Evolutionary conservation across 2,329 filamentous ascomycete species (phyloP).

Genomic region (Aspergillus eucalypticola): DNA sequence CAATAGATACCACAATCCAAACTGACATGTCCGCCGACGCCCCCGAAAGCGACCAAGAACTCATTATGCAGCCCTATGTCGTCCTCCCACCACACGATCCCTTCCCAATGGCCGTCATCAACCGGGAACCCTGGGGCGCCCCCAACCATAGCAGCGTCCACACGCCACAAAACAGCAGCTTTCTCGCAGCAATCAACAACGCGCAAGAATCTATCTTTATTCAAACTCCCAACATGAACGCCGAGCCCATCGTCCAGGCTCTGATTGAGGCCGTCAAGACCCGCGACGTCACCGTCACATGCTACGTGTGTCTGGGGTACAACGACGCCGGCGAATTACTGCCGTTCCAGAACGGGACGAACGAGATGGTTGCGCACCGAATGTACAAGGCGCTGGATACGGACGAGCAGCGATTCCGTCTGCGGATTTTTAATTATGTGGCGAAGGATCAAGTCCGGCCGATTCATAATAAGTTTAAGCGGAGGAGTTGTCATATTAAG

Average conservation of each 20-base stretch:
- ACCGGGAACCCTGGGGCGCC: conserved; percentile 66
- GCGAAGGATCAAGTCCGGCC: conserved; percentile 71
- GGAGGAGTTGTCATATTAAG: conserved; percentile 73
- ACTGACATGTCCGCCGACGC: conserved; percentile 53
- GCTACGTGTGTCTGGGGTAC: conserved; percentile 75
- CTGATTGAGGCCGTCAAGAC: conserved; percentile 62
- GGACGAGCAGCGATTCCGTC: conserved; percentile 46
- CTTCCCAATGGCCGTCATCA: conserved; percentile 72
- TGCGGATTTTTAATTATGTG: conserved; percentile 70
- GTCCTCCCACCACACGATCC: conserved; percentile 54
- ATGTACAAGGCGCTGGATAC: conserved; percentile 61
- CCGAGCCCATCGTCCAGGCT: conserved; percentile 64
- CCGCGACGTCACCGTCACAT: conserved; percentile 66
- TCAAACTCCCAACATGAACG: conserved; percentile 75
- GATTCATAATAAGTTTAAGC: conserved; percentile 65
- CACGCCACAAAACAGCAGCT: conserved; percentile 75
- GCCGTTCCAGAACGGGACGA: conserved; percentile 72
- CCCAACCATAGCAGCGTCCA: conserved; percentile 61
- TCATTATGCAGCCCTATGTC: conserved; percentile 68
- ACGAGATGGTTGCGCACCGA: conserved; percentile 67
- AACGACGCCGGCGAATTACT: conserved; percentile 77
- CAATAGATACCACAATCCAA: conserved; percentile 56
- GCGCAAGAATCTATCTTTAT: conserved; percentile 69
- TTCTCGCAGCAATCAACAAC: conserved; percentile 68
- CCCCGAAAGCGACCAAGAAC: conserved; percentile 53